Evolutionary conservation across 306 rosid species (phyloP).

Genomic region (Geum urbanum): DNA sequence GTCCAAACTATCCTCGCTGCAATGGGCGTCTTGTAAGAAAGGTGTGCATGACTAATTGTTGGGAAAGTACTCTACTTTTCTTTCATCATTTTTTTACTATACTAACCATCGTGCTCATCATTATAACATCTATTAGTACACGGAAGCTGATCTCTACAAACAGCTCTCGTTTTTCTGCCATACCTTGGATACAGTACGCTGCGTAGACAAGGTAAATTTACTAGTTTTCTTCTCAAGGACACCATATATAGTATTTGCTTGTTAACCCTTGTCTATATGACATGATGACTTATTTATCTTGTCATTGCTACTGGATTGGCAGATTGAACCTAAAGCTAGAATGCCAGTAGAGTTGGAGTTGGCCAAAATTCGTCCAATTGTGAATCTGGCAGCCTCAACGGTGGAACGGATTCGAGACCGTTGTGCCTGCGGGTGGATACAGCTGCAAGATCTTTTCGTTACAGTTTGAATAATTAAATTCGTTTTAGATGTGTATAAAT

Average conservation of each 20-base stretch:
- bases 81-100: neutral
- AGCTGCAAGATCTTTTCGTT: conserved; percentile 53
- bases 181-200: conserved; percentile 55
- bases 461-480: conserved; percentile 34
- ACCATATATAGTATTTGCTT: neutral
- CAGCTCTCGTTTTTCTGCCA: conserved; percentile 81
- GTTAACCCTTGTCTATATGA: neutral
- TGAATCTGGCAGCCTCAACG: conserved; percentile 58
- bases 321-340: conserved; percentile 60
- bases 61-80: neutral
- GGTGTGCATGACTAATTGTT: conserved; percentile 43
- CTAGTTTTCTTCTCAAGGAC: neutral
- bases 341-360: conserved; percentile 59
- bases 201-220: conserved; percentile 64
- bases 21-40: conserved; percentile 69
- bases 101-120: neutral
- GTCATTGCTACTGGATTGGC: conserved; percentile 13
- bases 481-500: no score
- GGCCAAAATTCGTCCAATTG: conserved; percentile 51
- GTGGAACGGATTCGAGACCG: conserved; percentile 67
- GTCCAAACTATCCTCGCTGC: conserved; percentile 91
- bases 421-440: conserved; percentile 81
- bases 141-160: conserved; percentile 77
- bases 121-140: conserved; percentile 47
- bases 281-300: conserved; percentile 6